Evolutionary conservation across 352 stramenopile genomes (phyloP), one percentile per base, ranked within the genome.

Genomic region (Thalassiosira hispida): DNA sequence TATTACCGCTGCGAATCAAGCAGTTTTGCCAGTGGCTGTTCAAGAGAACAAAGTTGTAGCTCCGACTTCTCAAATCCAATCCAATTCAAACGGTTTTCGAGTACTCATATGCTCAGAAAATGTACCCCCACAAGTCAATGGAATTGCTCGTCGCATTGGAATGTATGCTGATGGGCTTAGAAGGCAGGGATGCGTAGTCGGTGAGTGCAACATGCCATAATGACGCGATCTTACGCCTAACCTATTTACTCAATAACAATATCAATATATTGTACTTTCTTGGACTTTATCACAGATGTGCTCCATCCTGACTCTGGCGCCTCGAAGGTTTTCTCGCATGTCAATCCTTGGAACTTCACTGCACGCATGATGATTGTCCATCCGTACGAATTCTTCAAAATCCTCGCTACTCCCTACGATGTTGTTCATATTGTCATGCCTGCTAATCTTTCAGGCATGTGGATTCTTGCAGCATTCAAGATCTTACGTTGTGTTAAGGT

Each of bases 261-360:
- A n/a, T n/a, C n/a, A n/a, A n/a, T n/a, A n/a, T n/a, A n/a, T n/a
- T n/a, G n/a, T n/a, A n/a, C n/a, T n/a, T 57, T 68, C 42, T 53
- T 20, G 9, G 46, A 52, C 18, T 66, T 22, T 22, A 8, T 46
- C 14, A 14, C 20, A 79, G 81, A 87, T 57, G 25, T 84, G 23
- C 71, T 87, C 11, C 63, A 77, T 78, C 81, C 81, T 27, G 76
- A 75, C 61, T 79, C 68, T 52, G 78, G 78, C 33, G 18, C 27
- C 0, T 18, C 22, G 5, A 73, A 73, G 31, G 65, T 76, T 0
- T 52, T 83, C n/a, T 72, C 61, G 9, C 73, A 82, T 51, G 57
- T 77, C 2, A 87, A 87, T 64, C 81, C 81, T 29, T 87, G 70
- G 69, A 87, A 87, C 55, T 87, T 83, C 40, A 87, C 81, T 31